Evolutionary conservation across 345 rosid genomes (phyloP), one percentile per base, ranked within the genome.

Genomic region (Kandelia obovata): DNA sequence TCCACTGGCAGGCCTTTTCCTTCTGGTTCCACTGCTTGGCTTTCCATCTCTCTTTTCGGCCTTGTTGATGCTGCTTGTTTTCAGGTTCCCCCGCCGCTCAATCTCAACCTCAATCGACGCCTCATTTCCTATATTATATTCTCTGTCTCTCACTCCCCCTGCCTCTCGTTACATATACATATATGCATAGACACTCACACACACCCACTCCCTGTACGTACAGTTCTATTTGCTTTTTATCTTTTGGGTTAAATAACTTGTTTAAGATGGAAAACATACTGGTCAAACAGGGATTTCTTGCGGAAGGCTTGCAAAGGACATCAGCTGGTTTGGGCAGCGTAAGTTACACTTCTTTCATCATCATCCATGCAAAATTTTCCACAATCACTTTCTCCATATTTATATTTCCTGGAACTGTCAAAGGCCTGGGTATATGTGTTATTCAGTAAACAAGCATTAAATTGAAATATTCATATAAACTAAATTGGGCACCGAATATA

Each of bases 291-390:
- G 97, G 97, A 1, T 91, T 94, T 84, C 96, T 94, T 70, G 91
- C 92, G 58, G 79, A 89, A 80, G 98, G 98, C 5, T 80, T 91
- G 78, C 86, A 89, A 80, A 87, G 90, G 79, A 94, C 98, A 17
- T 85, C 98, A 31, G 96, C 97, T 56, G 98, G 97, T 77, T 70
- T 94, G 81, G 97, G 98, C 76, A 91, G 98, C 65, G 97, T 89
- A 81, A 34, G 82, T 71, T 66, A 7, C 57, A 51, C 61, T 20
- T 19, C 52, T 49, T 57, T 23, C 34, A 7, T 34, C 37, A 71
- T 69, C 72, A 66, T 68, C 52, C 30, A 43, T 5, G 32, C 30
- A 15, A 17, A 59, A 43, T 43, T 15, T 13, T 43, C 49, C 19
- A 13, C 16, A 43, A 13, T 43, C 19, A 43, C 5, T 13, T 11